Evolutionary conservation across 176 grass and related monocot genomes (phyloP), one percentile per base, ranked within the genome.

Genomic region (Avena sativa): DNA sequence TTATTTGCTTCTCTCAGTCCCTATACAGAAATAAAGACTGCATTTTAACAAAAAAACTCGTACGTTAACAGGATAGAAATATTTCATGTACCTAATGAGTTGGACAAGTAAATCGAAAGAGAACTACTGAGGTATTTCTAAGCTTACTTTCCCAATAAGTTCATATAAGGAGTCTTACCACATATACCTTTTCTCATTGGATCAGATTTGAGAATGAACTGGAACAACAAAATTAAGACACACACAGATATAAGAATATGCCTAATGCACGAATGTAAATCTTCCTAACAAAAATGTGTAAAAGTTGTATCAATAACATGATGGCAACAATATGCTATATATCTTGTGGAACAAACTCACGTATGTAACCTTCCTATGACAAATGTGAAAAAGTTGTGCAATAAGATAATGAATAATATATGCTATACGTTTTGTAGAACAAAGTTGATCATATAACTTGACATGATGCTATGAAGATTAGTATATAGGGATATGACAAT

Each of bases 1-100:
- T 96, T 95, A 90, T 95, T 98, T 55, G 92, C 93, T 88, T 98
- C 93, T 84, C 96, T 98, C 75, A 94, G 70, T 77, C 96, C 96
- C 93, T 98, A 49, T 76, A 87, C 87, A 85, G 19, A 9, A 76
- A 49, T 57, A 88, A 87, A 44, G 2, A 87, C 1, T 15, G 38
- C 7, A 15, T 78, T 30, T 14, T 59, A 46, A 75, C 47, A 28
- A 23, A 56, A 14, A 49, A 57, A 78, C 52, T 66, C 19, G 7
- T 59, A 14, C 12, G 12, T 52, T 52, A 52, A 16, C 51, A 53
- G 3, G 12, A 51, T 13, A 75, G 16, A 48, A 48, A 61, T 61
- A 61, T 17, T 1, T 1, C 2, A 19, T 34, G 15, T 84, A 50
- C 6, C 56, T 48, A 20, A 34, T 75, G 9, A 13, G 16, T 80